These are phyloP conservation scores for Tremella mesenterica DNA, from an alignment of 768 basidiomycete species.

Conservation along the genomic window DNA sequence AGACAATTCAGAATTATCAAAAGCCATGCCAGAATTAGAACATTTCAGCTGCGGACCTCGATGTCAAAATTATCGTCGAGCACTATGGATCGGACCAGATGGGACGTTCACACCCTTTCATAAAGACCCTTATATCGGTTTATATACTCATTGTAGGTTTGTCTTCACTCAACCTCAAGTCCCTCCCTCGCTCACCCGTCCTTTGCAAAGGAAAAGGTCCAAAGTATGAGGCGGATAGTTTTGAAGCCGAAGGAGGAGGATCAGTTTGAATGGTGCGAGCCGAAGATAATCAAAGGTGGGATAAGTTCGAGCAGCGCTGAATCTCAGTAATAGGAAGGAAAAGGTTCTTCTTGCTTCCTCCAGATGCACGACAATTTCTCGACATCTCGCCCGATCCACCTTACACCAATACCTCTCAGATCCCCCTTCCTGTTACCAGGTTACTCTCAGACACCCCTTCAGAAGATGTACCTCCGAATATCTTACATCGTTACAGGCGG, in stretches of 20 bases:
- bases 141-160: slow-evolving; percentile 35
- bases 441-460: slow-evolving; percentile 5
- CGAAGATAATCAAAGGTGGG: background rate
- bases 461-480: slow-evolving; percentile 7
- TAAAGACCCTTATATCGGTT: slow-evolving; percentile 37
- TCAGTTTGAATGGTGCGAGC: too few species aligned
- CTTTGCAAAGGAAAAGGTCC: background rate
- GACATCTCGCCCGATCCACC: slow-evolving; percentile 17
- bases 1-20: slow-evolving; percentile 14
- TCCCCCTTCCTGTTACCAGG: slow-evolving; percentile 26
- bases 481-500: slow-evolving; percentile 10
- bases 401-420: slow-evolving; percentile 35
- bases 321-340: slow-evolving; percentile 32
- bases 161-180: background rate
- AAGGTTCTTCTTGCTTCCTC: slow-evolving; percentile 33
- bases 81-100: slow-evolving; percentile 39
- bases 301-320: slow-evolving; percentile 1
- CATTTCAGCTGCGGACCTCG: slow-evolving; percentile 23
- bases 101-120: slow-evolving; percentile 40
- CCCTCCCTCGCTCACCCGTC: background rate
- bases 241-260: too few species aligned
- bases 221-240: too few species aligned
- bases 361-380: slow-evolving; percentile 20
- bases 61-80: slow-evolving; percentile 30
- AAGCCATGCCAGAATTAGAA: slow-evolving; percentile 21